Evolutionary conservation across 2,329 filamentous ascomycete genomes (phyloP).

Genomic region (Harringtonia aguacate): DNA sequence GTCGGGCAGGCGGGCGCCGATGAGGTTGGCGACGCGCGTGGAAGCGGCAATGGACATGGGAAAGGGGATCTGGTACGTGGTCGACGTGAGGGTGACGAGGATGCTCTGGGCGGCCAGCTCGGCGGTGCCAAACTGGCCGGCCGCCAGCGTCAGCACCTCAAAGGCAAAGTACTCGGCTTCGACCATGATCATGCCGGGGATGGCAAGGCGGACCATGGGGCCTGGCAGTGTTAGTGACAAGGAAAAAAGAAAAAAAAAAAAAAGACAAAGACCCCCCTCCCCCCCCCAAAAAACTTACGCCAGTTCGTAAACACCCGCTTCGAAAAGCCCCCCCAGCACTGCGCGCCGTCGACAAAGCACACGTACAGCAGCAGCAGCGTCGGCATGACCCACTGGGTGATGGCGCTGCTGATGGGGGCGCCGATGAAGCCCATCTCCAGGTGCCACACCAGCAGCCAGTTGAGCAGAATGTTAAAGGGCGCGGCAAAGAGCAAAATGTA

Average conservation of each 20-base stretch:
- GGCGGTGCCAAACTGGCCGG: slow-evolving; percentile 67
- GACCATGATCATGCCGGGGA: slow-evolving; percentile 89
- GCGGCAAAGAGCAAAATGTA: slow-evolving; percentile 69
- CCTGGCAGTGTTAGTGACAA: slow-evolving; percentile 16
- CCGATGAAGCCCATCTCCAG: slow-evolving; percentile 60
- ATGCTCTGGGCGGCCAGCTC: slow-evolving; percentile 83
- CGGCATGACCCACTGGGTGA: slow-evolving; percentile 67
- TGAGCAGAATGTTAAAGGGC: slow-evolving; percentile 66
- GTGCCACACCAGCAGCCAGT: slow-evolving; percentile 71
- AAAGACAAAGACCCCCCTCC: slow-evolving; percentile 35
- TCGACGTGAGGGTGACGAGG: slow-evolving; percentile 63
- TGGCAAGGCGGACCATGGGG: slow-evolving; percentile 75
- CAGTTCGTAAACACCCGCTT: slow-evolving; percentile 61
- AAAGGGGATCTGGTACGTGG: slow-evolving; percentile 89
- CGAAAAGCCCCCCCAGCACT: slow-evolving; percentile 78
- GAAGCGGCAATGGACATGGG: slow-evolving; percentile 80
- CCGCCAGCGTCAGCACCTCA: slow-evolving; percentile 76
- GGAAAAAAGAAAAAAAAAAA: not conserved
- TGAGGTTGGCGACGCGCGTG: slow-evolving; percentile 83
- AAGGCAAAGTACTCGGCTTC: slow-evolving; percentile 90
- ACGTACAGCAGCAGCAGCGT: slow-evolving; percentile 66
- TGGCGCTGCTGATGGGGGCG: slow-evolving; percentile 65
- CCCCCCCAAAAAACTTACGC: slow-evolving; percentile 53
- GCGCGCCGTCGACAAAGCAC: slow-evolving; percentile 55
- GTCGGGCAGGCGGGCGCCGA: slow-evolving; percentile 72